Percentiles rank a stretch among this genome's conserved stretches.
These are phyloP conservation scores for Hygrocybe punicea DNA, from an alignment of 768 basidiomycete genomes.

Conservation along the genomic window DNA sequence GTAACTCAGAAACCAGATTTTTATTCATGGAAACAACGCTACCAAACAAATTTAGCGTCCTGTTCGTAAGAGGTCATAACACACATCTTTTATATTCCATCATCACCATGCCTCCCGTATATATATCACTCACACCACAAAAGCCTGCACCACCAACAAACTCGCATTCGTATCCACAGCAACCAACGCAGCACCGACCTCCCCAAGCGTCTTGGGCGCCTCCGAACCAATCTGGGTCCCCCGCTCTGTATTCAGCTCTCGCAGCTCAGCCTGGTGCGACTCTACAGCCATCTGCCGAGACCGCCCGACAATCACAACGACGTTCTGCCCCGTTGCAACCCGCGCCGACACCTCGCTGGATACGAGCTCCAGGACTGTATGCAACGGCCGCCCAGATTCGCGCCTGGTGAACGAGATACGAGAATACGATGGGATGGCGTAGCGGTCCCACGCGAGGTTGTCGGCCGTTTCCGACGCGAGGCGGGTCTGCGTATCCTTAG, in stretches of 20 bases:
- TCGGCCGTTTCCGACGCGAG: conserved; percentile 83
- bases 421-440: conserved; percentile 46
- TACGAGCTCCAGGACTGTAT: conserved; percentile 48
- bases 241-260: conserved; percentile 40
- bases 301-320: conserved; percentile 69
- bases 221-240: conserved; percentile 49
- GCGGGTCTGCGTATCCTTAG: conserved; percentile 57
- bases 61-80: not conserved
- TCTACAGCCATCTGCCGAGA: conserved; percentile 67
- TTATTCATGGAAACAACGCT: not conserved
- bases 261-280: conserved; percentile 58
- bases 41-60: not conserved
- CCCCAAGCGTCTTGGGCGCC: conserved; percentile 69
- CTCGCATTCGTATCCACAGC: conserved; percentile 48
- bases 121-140: too few species aligned
- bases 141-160: conserved; percentile 56
- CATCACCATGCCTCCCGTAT: not conserved
- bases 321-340: conserved; percentile 35
- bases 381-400: conserved; percentile 53
- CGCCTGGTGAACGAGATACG: conserved; percentile 61
- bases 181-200: conserved; percentile 68
- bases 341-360: conserved; percentile 27
- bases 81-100: not conserved
- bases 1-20: not conserved
- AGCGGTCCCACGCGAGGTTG: conserved; percentile 69